phyloP scores from a whole-genome alignment of 768 basidiomycete species.

The Omphalotus guepiniiformis region DNA sequence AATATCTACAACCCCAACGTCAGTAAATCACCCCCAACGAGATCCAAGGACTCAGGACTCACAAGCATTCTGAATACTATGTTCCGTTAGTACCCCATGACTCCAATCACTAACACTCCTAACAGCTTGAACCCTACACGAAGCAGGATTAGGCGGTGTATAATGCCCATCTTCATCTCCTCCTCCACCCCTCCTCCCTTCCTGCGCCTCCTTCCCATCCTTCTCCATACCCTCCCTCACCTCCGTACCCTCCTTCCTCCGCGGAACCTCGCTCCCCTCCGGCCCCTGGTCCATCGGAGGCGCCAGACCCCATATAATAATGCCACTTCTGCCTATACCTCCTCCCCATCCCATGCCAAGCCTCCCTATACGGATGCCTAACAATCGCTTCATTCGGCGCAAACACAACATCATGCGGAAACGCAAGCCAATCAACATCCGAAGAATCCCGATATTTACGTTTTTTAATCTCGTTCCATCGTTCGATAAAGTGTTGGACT shows the following conservation, averaged over 20 bases:
- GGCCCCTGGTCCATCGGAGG: no score
- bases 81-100: constrained; percentile 85
- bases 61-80: constrained; percentile 94
- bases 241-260: no score
- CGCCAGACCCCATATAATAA: constrained; percentile 26
- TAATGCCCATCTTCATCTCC: constrained; percentile 40
- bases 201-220: no score
- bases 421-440: constrained; percentile 64
- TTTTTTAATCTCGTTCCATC: constrained; percentile 89
- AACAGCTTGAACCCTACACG: constrained; percentile 73
- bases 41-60: constrained; percentile 24
- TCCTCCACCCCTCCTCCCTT: no score
- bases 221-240: no score
- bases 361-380: constrained; percentile 68
- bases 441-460: constrained; percentile 53
- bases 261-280: no score
- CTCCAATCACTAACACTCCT: constrained; percentile 93
- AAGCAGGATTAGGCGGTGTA: constrained; percentile 37
- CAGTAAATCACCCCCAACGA: background rate
- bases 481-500: constrained; percentile 87
- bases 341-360: constrained; percentile 54
- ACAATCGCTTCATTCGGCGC: constrained; percentile 66
- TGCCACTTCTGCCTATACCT: constrained; percentile 67
- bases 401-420: constrained; percentile 64
- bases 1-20: constrained; percentile 42